Base-by-base conservation (phyloP, 148 eudicot species). In the Chenopodium formosanum region DNA sequence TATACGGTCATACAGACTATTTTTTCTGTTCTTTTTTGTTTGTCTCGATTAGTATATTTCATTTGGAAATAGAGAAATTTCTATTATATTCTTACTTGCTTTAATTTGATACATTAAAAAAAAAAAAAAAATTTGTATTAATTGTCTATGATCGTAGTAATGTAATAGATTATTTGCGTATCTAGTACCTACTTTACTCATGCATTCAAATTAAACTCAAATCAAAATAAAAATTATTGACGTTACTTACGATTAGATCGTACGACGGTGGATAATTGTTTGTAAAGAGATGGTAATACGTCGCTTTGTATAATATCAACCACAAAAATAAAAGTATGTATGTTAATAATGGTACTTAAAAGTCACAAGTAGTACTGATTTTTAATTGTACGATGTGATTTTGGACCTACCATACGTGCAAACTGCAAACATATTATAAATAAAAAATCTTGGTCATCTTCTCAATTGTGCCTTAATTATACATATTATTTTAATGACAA, bases 381-480 rank as follows among this genome's bases (percentile, higher is more conserved):
- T 37, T 70, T 7, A 7, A 68, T 37, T 19, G 74, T 20, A 70
- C 20, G 74, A 70, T 70, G 74, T 70, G 50, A 70, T 70, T 22
- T 2, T 20, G 48, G 74, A 7, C 48, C 74, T 70, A 70, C 74
- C 74, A 40, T 19, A 19, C 74, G 74, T 70, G 74, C 74, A 70
- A 70, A 40, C 48, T 37, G 50, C 27, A 17, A 70, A 70, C 73
- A 70, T 0, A 11, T 13, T 68, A 68, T 68, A 68, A 29, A 50
- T 50, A 50, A 48, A 48, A 48, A 53, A 16, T 17, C 20, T 12
- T 12, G 17, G 17, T 11, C 60, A 53, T 17, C 22, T 0, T 53
- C 19, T 53, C 17, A 53, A 4, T 12, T 53, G 17, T 53, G 60
- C 19, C 60, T 65, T 25, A 9, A 65, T 34, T 34, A 34, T 25